Percentiles rank a stretch among this genome's conserved stretches.
Evolutionary conservation across 176 grass and related monocot genomes (phyloP).

Genomic region (Alloteropsis semialata): DNA sequence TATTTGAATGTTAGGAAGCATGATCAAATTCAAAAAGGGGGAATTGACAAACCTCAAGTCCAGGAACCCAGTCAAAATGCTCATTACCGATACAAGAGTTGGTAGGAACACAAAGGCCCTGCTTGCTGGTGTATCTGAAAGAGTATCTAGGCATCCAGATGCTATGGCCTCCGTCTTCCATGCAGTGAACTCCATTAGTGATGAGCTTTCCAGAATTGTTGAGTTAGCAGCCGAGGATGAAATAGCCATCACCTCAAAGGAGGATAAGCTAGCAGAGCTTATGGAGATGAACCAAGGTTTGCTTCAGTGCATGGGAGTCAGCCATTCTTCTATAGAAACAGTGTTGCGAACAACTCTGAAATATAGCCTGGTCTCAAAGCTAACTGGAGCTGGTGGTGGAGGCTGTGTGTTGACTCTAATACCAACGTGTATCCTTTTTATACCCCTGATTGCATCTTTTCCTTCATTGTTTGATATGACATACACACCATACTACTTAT

Average conservation of each 20-base stretch:
- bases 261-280: slow-evolving; percentile 81
- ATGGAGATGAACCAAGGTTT: slow-evolving; percentile 98
- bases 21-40: slow-evolving; percentile 91
- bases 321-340: slow-evolving; percentile 74
- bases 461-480: not conserved
- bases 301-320: slow-evolving; percentile 91
- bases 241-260: slow-evolving; percentile 55
- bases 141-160: slow-evolving; percentile 61
- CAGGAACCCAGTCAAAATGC: slow-evolving; percentile 71
- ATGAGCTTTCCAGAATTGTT: slow-evolving; percentile 64
- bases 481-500: not conserved
- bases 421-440: slow-evolving; percentile 77
- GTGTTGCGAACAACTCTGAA: slow-evolving; percentile 68
- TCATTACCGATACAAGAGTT: slow-evolving; percentile 84
- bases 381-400: slow-evolving; percentile 92
- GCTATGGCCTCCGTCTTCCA: slow-evolving; percentile 68
- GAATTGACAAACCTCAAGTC: slow-evolving; percentile 57
- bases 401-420: slow-evolving; percentile 91
- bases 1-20: slow-evolving; percentile 46
- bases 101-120: slow-evolving; percentile 90
- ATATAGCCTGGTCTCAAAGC: slow-evolving; percentile 76
- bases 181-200: slow-evolving; percentile 76
- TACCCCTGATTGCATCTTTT: not conserved
- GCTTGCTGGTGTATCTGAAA: slow-evolving; percentile 76
- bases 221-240: slow-evolving; percentile 61